Base-by-base conservation (phyloP, 768 basidiomycete species). In the Psilocybe azurescens region DNA sequence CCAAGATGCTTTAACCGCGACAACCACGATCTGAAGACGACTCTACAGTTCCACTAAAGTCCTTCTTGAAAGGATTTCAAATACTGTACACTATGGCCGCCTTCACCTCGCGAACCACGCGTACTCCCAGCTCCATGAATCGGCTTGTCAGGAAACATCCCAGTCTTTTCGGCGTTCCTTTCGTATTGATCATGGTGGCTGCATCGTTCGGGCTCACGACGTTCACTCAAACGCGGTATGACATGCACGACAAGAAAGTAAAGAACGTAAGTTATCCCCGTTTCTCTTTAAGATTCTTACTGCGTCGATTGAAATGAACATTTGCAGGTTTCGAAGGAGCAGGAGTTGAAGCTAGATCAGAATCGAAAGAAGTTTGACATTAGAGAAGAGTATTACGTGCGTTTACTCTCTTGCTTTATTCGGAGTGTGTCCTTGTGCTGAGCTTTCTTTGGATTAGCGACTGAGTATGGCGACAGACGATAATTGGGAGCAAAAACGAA, bases 341-440 rank as follows among this genome's bases (percentile, higher is more conserved):
- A 95, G 66, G 90, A 93, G 64, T 80, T 96, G 20, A 84, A 87
- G 9, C 78, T 95, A 68, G 82, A 89, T 64, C 85, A 82, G 58
- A 76, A 83, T 53, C 82, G 89, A 75, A 90, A 89, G 78, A 91
- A 87, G 78, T 89, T 97, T 61, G 96, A 99, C 75, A 91, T 97
- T 16, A 81, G 94, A 57, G 97, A 98, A 73, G 96, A 97, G 72
- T 99, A 99, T 75, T 98, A 90, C 72, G 96, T 97, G 77, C 76
- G 94, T 88, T 24, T 11, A 13, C 41, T 1, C 14, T 29, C 39
- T 7, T 32, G 33, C 38, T 61, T 18, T 9, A 4, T 18, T 14
- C 24, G 13, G 56, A 7, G 3, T 49, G 28, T 51, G 28, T 60
- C 41, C 38, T 63, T 9, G 39, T n/a, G 30, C 32, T 2, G 11